These are phyloP conservation scores for Hymenoscyphus fraxineus DNA, from an alignment of 2,329 filamentous ascomycete species.

Conservation along the genomic window DNA sequence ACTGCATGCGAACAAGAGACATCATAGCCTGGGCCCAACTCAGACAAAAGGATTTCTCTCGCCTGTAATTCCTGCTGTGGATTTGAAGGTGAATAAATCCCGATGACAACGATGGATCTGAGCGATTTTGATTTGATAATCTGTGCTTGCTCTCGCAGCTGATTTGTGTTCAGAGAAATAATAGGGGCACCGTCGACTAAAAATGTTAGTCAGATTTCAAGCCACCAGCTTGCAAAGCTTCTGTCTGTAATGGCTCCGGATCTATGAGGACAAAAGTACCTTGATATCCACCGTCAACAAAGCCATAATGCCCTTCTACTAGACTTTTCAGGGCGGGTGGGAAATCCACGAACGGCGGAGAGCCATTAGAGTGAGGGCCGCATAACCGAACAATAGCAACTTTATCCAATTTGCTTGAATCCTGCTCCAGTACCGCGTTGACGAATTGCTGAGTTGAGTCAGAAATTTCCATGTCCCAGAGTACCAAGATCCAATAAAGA, in stretches of 20 bases:
- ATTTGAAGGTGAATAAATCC: constrained; percentile 56
- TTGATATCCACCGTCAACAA: constrained; percentile 42
- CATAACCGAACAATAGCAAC: constrained; percentile 44
- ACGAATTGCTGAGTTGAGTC: constrained; percentile 35
- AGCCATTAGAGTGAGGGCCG: constrained; percentile 46
- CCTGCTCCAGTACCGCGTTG: constrained; percentile 5
- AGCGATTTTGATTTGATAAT: constrained; percentile 35
- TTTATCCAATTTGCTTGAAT: constrained; percentile 34
- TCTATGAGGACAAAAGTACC: not conserved
- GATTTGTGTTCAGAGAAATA: constrained; percentile 20
- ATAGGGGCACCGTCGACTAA: constrained; percentile 30
- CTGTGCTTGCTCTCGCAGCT: constrained; percentile 31
- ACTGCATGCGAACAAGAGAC: constrained; percentile 49
- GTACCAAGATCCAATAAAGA: not conserved
- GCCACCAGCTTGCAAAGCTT: not conserved
- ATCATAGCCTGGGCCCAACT: constrained; percentile 39
- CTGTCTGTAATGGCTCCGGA: too few species aligned
- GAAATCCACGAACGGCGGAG: constrained; percentile 47
- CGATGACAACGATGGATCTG: constrained; percentile 47
- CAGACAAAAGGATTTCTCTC: constrained; percentile 40
- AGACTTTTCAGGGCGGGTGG: constrained; percentile 41
- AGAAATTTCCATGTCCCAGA: not conserved
- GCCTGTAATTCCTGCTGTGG: constrained; percentile 50
- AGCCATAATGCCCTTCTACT: constrained; percentile 43
- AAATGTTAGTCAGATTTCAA: not conserved